phyloP scores from a whole-genome alignment of 2,329 filamentous ascomycete genomes.

The Sphaerulina vaccinii region DNA sequence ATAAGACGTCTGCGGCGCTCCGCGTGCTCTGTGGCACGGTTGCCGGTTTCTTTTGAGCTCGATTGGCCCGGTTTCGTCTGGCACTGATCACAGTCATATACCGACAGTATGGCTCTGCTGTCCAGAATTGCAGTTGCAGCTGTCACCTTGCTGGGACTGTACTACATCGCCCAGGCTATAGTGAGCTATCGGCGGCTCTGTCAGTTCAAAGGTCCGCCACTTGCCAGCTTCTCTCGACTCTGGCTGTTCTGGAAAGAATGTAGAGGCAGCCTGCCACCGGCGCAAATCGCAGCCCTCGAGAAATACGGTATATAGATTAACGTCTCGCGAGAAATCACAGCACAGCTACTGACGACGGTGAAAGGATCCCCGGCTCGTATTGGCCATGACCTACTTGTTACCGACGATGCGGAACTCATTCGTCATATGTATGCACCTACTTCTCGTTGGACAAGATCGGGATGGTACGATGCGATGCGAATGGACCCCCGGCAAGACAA shows the following conservation, averaged over 20 bases:
- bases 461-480: constrained; percentile 51
- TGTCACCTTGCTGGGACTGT: constrained; percentile 19
- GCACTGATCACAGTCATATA: constrained; percentile 16
- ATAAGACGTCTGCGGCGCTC: not conserved
- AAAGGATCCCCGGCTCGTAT: constrained; percentile 46
- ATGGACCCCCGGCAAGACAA: constrained; percentile 57
- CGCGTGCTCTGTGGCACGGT: constrained; percentile 16
- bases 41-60: constrained; percentile 7
- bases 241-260: constrained; percentile 35
- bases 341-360: not conserved
- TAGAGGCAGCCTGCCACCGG: constrained; percentile 21
- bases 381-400: constrained; percentile 52
- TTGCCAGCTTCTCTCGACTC: constrained; percentile 25
- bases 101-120: constrained; percentile 19
- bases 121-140: constrained; percentile 17
- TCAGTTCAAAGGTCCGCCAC: constrained; percentile 32
- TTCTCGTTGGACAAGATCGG: constrained; percentile 33
- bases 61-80: constrained; percentile 15
- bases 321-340: not conserved
- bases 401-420: constrained; percentile 51
- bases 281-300: constrained; percentile 27
- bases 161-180: constrained; percentile 23
- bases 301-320: constrained; percentile 28
- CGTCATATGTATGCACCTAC: constrained; percentile 44
- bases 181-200: constrained; percentile 29